Conservation (phyloP, 371 early-diverging fungal species). For the Mucor irregularis region DNA sequence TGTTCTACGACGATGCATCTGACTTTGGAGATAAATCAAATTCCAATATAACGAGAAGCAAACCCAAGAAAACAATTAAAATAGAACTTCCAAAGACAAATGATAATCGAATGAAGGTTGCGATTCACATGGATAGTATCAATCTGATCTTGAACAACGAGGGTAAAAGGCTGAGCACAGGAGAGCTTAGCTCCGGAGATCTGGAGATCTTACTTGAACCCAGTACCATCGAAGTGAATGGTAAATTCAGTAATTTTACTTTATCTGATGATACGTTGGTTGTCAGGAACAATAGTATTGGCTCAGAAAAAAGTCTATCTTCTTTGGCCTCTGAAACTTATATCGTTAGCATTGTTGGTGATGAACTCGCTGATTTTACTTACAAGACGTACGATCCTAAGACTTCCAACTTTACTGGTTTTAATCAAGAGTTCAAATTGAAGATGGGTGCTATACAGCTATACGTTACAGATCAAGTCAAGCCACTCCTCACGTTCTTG, state of each 20-base stretch:
- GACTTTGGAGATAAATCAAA: no score
- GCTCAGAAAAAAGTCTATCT: no score
- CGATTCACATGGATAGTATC: constrained; percentile 65
- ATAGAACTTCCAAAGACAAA: background rate
- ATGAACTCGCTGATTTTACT: constrained; percentile 71
- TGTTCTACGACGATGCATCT: constrained; percentile 4
- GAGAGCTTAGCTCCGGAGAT: constrained; percentile 60
- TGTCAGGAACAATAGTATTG: background rate
- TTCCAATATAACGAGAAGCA: no score
- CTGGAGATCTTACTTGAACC: constrained; percentile 54
- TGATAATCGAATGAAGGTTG: constrained; percentile 55
- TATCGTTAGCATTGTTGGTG: constrained; percentile 72
- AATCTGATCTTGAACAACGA: constrained; percentile 68
- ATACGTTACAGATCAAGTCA: constrained; percentile 58
- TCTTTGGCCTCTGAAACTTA: constrained; percentile 29
- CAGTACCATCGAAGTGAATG: constrained; percentile 54
- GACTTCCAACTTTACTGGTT: constrained; percentile 59
- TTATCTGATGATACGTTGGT: constrained; percentile 54
- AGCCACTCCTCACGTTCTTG: constrained; percentile 59
- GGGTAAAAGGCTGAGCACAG: constrained; percentile 60
- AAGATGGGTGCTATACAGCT: constrained; percentile 68
- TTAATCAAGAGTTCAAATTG: constrained; percentile 64
- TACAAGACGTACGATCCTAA: constrained; percentile 66
- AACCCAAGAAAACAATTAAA: background rate
- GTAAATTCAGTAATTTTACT: constrained; percentile 73